Conservation (phyloP, 2,329 filamentous ascomycete species). For the Aspergillus cejpii region DNA sequence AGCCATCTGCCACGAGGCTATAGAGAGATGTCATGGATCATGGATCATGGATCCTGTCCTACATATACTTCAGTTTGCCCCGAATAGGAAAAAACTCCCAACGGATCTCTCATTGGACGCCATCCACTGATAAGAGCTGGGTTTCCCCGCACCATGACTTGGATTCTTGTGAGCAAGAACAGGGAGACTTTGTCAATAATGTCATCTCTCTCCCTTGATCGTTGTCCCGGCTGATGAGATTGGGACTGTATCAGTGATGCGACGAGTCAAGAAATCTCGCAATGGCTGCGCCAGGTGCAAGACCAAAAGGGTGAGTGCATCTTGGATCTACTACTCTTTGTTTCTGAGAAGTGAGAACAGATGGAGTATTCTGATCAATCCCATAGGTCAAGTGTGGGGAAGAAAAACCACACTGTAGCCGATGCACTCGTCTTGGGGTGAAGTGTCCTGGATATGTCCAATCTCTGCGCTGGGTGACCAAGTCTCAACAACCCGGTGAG, state of each 20-base stretch:
- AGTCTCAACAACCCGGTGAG: conserved; percentile 17
- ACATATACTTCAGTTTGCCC: conserved; percentile 5
- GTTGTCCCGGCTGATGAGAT: conserved; percentile 39
- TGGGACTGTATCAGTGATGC: conserved; percentile 40
- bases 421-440: conserved; percentile 35
- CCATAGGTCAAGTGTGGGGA: conserved; percentile 38
- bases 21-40: neutral
- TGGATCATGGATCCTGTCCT: neutral
- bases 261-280: conserved; percentile 39
- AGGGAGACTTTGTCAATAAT: neutral
- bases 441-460: conserved; percentile 36
- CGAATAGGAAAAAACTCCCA: conserved; percentile 7
- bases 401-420: conserved; percentile 34
- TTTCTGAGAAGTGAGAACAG: neutral
- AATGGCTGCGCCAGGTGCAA: conserved; percentile 40
- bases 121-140: neutral
- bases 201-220: conserved; percentile 16
- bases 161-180: neutral
- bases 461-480: conserved; percentile 35
- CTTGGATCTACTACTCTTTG: neutral
- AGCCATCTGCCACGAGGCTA: neutral
- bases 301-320: conserved; percentile 33
- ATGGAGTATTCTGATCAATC: neutral
- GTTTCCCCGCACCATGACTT: conserved; percentile 2
- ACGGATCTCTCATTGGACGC: conserved; percentile 1